Evolutionary conservation across 1,284 basidiomycete genomes (phyloP).

Genomic region (Ustilago curta): DNA sequence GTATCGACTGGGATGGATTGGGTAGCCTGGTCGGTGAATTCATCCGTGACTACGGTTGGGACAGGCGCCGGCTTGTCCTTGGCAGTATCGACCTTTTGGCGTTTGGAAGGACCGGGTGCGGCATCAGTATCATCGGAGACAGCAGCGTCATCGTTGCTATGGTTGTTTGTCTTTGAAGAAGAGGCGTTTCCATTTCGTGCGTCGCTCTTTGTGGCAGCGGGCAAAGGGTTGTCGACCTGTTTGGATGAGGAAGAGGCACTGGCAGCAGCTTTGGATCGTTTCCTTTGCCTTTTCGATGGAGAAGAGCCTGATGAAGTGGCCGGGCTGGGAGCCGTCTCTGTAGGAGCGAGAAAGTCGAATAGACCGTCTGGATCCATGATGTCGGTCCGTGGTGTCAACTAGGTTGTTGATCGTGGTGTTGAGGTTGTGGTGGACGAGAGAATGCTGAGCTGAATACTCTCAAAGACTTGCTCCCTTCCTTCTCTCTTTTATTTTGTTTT

Average conservation of each 20-base stretch:
- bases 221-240: neutral
- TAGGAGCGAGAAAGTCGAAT: conserved; percentile 50
- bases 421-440: conserved; percentile 5
- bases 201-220: neutral
- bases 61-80: conserved; percentile 33
- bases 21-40: conserved; percentile 55
- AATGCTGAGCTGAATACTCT: neutral
- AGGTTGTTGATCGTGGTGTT: conserved; percentile 8
- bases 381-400: neutral
- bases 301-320: conserved; percentile 31
- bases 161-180: neutral
- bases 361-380: conserved; percentile 57
- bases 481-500: neutral
- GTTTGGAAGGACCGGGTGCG: conserved; percentile 42
- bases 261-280: conserved; percentile 37
- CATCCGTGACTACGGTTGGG: conserved; percentile 57
- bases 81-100: conserved; percentile 30
- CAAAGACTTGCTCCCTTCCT: neutral
- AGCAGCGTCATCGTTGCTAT: conserved; percentile 13
- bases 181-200: conserved; percentile 9
- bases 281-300: conserved; percentile 48
- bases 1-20: conserved; percentile 35
- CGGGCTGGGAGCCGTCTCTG: conserved; percentile 31
- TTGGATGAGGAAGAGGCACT: conserved; percentile 25
- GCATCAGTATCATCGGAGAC: conserved; percentile 25